phyloP scores from a whole-genome alignment of 306 rosid species.

The Quercus mongolica region DNA sequence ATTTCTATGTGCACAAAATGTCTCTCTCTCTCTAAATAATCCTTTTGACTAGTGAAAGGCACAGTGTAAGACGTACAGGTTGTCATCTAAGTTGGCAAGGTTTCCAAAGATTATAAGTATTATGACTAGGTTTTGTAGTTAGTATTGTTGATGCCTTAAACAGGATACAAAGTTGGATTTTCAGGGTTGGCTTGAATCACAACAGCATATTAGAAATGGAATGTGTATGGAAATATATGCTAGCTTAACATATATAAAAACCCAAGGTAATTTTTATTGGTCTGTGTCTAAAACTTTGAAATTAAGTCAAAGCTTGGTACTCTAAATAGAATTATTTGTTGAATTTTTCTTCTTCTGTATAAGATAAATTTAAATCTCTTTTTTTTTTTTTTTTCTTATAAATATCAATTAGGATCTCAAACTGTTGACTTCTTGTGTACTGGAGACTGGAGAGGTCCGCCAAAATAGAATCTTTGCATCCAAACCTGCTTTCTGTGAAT shows the following conservation, averaged over 20 bases:
- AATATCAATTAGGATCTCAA: not conserved
- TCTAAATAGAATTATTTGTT: not conserved
- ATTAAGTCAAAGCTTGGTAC: not conserved
- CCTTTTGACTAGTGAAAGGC: too few species aligned
- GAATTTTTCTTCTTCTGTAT: too few species aligned
- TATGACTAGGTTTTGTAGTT: too few species aligned
- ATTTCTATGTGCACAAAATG: too few species aligned
- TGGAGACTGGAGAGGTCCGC: not conserved
- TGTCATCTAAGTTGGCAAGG: too few species aligned
- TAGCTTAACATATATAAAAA: not conserved
- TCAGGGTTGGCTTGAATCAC: not conserved
- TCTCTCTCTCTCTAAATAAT: too few species aligned
- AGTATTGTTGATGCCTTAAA: too few species aligned
- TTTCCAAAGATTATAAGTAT: too few species aligned
- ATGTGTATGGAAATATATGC: not conserved
- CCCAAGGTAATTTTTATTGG: not conserved
- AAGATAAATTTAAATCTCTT: not conserved
- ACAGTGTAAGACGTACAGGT: too few species aligned
- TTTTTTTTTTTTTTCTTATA: not conserved
- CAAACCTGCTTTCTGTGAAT: not conserved
- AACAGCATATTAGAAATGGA: not conserved
- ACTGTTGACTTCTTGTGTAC: not conserved
- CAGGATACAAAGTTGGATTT: not conserved
- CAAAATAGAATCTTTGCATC: not conserved
- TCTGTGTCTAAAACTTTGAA: not conserved